phyloP scores from a whole-genome alignment of 169 alveolate genomes.

The Cystoisospora suis region DNA sequence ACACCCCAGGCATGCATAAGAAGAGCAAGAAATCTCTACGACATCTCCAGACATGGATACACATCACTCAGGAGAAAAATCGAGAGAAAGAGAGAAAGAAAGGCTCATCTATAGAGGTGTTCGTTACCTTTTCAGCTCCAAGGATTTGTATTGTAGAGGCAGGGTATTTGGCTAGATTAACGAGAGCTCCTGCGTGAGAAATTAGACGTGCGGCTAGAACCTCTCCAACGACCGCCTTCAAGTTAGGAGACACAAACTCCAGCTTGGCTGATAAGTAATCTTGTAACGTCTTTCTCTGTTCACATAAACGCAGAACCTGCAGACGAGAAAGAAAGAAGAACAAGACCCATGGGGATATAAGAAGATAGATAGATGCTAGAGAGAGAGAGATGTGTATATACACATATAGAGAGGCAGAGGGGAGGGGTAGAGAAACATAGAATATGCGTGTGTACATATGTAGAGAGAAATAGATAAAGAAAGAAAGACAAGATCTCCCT shows the following conservation, averaged over 20 bases:
- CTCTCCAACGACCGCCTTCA: conserved; percentile 97
- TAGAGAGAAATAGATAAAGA: not conserved
- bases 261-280: conserved; percentile 90
- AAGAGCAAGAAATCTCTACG: no score
- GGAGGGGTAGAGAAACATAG: not conserved
- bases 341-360: not conserved
- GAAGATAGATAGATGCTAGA: not conserved
- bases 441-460: not conserved
- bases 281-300: conserved; percentile 48
- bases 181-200: conserved; percentile 98
- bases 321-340: not conserved
- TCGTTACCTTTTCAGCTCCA: conserved; percentile 91
- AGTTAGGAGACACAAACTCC: conserved; percentile 97
- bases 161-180: conserved; percentile 98
- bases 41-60: no score
- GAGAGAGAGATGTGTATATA: not conserved
- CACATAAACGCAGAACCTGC: conserved; percentile 60
- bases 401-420: not conserved
- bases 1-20: no score
- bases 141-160: conserved; percentile 99
- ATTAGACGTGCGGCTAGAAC: conserved; percentile 98
- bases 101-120: no score
- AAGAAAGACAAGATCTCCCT: not conserved
- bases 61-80: no score
- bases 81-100: no score